Evolutionary conservation across 768 basidiomycete species (phyloP).

Genomic region (Pleurotus pulmonarius): DNA sequence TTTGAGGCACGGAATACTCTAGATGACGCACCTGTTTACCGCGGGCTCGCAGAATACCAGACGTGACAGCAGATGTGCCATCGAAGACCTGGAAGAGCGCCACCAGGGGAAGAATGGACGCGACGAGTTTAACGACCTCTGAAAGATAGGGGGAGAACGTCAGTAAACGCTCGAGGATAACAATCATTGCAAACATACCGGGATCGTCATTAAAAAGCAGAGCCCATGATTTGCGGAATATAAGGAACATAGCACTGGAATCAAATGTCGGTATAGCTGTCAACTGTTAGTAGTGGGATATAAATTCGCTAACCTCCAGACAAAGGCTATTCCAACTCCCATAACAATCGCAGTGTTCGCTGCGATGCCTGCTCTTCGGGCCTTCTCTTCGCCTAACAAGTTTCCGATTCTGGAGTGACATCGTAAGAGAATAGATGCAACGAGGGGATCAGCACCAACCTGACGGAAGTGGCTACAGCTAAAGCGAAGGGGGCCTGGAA

Average conservation of each 20-base stretch:
- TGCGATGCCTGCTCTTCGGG: constrained; percentile 66
- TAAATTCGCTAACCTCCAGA: constrained; percentile 49
- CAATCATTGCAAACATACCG: too few relatives aligned
- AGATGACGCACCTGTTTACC: constrained; percentile 59
- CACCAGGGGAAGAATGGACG: constrained; percentile 70
- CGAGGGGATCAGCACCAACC: constrained; percentile 38
- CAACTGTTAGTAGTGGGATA: too few relatives aligned
- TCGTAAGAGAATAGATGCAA: constrained; percentile 1
- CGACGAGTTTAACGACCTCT: constrained; percentile 51
- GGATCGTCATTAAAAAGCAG: constrained; percentile 72
- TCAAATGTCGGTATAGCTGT: not conserved
- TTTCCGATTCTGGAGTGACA: constrained; percentile 68
- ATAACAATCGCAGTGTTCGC: constrained; percentile 63
- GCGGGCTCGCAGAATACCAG: constrained; percentile 77
- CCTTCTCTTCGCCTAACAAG: constrained; percentile 77
- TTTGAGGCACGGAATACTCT: too few relatives aligned
- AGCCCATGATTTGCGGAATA: constrained; percentile 65
- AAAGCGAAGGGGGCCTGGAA: constrained; percentile 85
- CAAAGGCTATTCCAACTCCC: constrained; percentile 57
- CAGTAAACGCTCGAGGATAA: too few relatives aligned
- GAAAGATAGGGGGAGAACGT: too few relatives aligned
- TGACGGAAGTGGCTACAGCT: constrained; percentile 79
- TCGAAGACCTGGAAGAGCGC: constrained; percentile 87
- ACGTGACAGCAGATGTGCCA: constrained; percentile 60
- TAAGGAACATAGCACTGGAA: constrained; percentile 47